Base-by-base conservation (phyloP, 225 moss, liverwort and hornwort genomes). In the Bryoerythrophyllum caledonicum region DNA sequence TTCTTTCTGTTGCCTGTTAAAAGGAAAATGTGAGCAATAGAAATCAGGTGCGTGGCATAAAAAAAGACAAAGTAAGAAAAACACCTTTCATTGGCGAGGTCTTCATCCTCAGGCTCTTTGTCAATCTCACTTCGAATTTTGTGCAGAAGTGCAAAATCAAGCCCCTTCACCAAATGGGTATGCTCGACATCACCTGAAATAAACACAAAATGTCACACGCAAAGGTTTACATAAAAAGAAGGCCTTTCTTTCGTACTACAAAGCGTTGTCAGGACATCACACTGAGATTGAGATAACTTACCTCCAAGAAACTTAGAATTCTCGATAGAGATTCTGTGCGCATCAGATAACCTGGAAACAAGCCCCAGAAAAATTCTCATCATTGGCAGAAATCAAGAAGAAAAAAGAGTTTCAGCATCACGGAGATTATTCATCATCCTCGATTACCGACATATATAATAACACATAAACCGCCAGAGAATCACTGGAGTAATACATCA, bases 221-320 rank as follows among this genome's bases (percentile, higher is more conserved):
- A 73, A 25, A 24, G 40, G 60, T 43, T 74, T 60, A 49, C 46
- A 80, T 66, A 54, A 28, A n/a, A 74, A 53, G 27, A 37, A 74
- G 70, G 67, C 20, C 20, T 65, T 27, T 16, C 38, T 54, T 74
- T 78, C 74, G 27, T 26, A 49, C 8, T 59, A 55, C 4, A 54
- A 14, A 76, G 52, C 52, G 34, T 59, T 68, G 62, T 21, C n/a
- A 44, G 32, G 51, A 67, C 59, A 72, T 63, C 25, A 58, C 61
- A 67, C 24, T 48, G 23, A 24, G 41, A 51, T 72, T 41, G 23
- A 14, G 27, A 53, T 65, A 62, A 56, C 76, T 20, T 80, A 95
- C 99, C 99, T 93, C 99, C 99, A 68, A 99, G 86, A 87, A 93
- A 99, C 86, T 99, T 99, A 80, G 95, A 95, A 88, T 99, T 99